Evolutionary conservation across 106 monocot species (phyloP).

Genomic region (Gastrodia elata): DNA sequence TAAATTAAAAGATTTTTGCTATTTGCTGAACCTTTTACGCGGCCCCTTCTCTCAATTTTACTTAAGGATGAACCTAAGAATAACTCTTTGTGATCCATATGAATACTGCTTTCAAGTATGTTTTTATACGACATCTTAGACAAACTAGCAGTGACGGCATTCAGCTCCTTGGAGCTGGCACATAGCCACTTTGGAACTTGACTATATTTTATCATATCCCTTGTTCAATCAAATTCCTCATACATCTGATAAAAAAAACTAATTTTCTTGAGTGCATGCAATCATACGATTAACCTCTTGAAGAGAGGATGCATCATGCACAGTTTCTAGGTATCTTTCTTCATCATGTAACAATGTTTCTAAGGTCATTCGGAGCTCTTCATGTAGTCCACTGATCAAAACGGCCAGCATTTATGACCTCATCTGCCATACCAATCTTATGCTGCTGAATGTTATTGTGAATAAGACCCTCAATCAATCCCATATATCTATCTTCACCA

Average conservation of each 20-base stretch:
- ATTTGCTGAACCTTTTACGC: constrained; percentile 22
- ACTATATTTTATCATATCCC: constrained; percentile 70
- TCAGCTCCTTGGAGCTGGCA: constrained; percentile 58
- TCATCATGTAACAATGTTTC: constrained; percentile 95
- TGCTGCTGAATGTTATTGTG: constrained; percentile 95
- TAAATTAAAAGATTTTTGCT: constrained; percentile 37
- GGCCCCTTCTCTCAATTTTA: constrained; percentile 53
- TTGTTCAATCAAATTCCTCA: constrained; percentile 88
- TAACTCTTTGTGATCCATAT: constrained; percentile 22
- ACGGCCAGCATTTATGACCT: constrained; percentile 97
- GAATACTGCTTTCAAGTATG: constrained; percentile 28
- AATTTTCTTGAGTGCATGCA: constrained; percentile 72
- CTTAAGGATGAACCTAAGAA: constrained; percentile 16
- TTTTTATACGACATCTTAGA: constrained; percentile 83
- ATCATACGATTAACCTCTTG: constrained; percentile 95
- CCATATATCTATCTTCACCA: constrained; percentile 88
- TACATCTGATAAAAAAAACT: constrained; percentile 98
- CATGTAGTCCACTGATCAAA: constrained; percentile 97
- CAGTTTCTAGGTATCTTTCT: constrained; percentile 79
- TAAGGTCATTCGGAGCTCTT: constrained; percentile 85
- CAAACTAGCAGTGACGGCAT: constrained; percentile 46
- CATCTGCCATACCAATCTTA: constrained; percentile 99
- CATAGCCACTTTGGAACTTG: constrained; percentile 91
- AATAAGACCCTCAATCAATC: constrained; percentile 90
- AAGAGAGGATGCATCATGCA: constrained; percentile 89